Evolutionary conservation across 768 basidiomycete genomes (phyloP).

Genomic region (Amanita rimosa): DNA sequence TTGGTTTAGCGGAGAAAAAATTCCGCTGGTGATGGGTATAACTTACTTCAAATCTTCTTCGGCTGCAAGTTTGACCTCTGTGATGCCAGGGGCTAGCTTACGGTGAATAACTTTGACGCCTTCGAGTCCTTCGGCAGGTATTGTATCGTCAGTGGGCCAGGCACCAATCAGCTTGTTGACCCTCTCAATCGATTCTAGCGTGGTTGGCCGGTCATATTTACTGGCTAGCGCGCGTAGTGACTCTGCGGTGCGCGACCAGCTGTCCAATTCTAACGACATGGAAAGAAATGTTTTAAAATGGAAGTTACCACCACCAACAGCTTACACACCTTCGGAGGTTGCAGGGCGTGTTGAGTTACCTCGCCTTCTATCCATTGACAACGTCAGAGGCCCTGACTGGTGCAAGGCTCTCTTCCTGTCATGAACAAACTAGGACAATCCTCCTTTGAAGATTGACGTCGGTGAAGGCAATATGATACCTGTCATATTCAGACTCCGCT

Average conservation of each 20-base stretch:
- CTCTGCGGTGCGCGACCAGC: slow-evolving; percentile 59
- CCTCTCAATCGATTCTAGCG: slow-evolving; percentile 51
- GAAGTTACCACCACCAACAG: not conserved
- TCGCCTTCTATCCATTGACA: slow-evolving; percentile 57
- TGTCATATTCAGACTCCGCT: slow-evolving; percentile 9
- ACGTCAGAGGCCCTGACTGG: not conserved
- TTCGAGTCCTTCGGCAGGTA: slow-evolving; percentile 59
- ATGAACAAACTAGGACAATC: slow-evolving; percentile 7
- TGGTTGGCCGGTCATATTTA: slow-evolving; percentile 37
- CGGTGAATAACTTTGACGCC: slow-evolving; percentile 50
- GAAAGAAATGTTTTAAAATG: slow-evolving; percentile 7
- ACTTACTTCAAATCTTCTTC: slow-evolving; percentile 57
- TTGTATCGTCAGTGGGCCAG: slow-evolving; percentile 63
- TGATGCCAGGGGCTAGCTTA: slow-evolving; percentile 49
- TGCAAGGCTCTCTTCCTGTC: slow-evolving; percentile 5
- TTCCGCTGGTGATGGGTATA: not conserved
- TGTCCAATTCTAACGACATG: slow-evolving; percentile 51
- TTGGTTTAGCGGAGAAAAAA: not conserved
- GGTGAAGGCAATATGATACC: slow-evolving; percentile 3
- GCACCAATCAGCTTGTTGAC: slow-evolving; percentile 62
- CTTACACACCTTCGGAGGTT: slow-evolving; percentile 58
- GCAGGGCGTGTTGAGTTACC: slow-evolving; percentile 50
- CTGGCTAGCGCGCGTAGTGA: slow-evolving; percentile 45
- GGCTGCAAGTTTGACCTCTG: slow-evolving; percentile 46
- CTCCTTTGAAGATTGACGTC: slow-evolving; percentile 8